Evolutionary conservation across 2,329 filamentous ascomycete genomes (phyloP), one percentile per base, ranked within the genome.

Genomic region (Trichoderma sp.): DNA sequence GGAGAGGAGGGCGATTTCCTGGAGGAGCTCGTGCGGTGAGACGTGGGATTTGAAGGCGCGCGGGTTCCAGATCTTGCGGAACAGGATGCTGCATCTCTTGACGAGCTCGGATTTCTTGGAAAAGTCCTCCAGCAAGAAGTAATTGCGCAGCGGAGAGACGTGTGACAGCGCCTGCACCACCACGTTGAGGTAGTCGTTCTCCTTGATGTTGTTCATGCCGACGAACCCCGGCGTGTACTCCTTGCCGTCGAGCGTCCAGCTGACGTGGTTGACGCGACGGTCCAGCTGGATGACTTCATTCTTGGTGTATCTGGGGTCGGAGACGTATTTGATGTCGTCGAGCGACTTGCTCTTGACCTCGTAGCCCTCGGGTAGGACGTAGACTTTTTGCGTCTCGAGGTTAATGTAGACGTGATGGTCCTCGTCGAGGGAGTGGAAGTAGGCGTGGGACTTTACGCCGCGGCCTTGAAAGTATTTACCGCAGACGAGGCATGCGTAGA

Each of bases 121-220:
- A 69, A 98, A 92, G 79, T 97, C 90, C 82, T 98, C 94, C 1
- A 98, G 90, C 81, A 99, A 91, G 82, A 98, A 92, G 85, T 92
- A 98, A 83, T 98, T 98, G 41, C 97, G 92, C 79, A 99, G 87
- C 4, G 97, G 96, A 24, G 92, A 88, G 31, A 98, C 95, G 84
- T 99, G 97, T 3, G 96, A 93, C 50, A 99, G 89, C 7, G 95
- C 93, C 84, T 99, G 97, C 66, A 97, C 93, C 3, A 98, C 91
- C 31, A 98, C 96, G 82, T 99, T 99, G 82, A 98, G 90, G 86
- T 99, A 99, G 87, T 99, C 97, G 85, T 99, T 99, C 75, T 97
- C 95, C 85, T 99, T 99, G 88, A 99, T 98, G 85, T 99, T 99
- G 89, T 99, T 99, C 94, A 99, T 97, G 79, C 97, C 97, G 77